A percentile compares a stretch with the other conserved stretches of the same genome.
These are phyloP conservation scores for Kodamaea laetipori DNA, from an alignment of 805 yeast genomes.

Conservation along the genomic window DNA sequence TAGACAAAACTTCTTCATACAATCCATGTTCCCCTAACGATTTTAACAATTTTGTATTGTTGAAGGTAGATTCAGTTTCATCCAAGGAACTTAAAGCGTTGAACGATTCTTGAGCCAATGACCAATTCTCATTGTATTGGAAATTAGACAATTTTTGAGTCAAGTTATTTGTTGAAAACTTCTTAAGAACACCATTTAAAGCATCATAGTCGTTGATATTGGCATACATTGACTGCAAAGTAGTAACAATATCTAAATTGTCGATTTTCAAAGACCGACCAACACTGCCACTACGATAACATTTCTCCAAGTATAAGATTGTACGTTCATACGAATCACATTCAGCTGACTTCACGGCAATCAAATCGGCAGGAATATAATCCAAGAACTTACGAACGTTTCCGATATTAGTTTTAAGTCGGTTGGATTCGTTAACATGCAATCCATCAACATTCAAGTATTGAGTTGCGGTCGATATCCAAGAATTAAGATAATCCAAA, in stretches of 20 bases:
- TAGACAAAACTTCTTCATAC: constrained; percentile 62
- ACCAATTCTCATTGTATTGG: constrained; percentile 85
- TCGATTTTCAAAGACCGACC: constrained; percentile 23
- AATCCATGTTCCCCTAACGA: constrained; percentile 77
- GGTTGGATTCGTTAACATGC: constrained; percentile 14
- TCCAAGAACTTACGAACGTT: constrained; percentile 51
- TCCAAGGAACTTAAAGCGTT: constrained; percentile 56
- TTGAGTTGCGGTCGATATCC: constrained; percentile 54
- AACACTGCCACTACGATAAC: constrained; percentile 46
- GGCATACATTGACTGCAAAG: constrained; percentile 80
- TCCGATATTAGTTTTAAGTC: constrained; percentile 27
- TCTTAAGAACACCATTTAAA: constrained; percentile 78
- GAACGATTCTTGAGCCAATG: constrained; percentile 82
- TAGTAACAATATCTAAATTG: constrained; percentile 42
- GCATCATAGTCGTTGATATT: constrained; percentile 89
- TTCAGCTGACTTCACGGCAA: constrained; percentile 79
- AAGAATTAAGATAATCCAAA: constrained; percentile 79
- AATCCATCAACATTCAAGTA: constrained; percentile 22
- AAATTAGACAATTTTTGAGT: constrained; percentile 79
- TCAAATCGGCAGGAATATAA: constrained; percentile 61
- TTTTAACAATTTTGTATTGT: constrained; percentile 58
- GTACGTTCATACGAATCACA: constrained; percentile 88
- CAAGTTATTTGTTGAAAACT: constrained; percentile 66
- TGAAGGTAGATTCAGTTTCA: constrained; percentile 32
- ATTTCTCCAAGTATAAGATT: constrained; percentile 79